These are phyloP conservation scores for Silene uniflora DNA, from an alignment of 148 eudicot species.

Conservation along the genomic window DNA sequence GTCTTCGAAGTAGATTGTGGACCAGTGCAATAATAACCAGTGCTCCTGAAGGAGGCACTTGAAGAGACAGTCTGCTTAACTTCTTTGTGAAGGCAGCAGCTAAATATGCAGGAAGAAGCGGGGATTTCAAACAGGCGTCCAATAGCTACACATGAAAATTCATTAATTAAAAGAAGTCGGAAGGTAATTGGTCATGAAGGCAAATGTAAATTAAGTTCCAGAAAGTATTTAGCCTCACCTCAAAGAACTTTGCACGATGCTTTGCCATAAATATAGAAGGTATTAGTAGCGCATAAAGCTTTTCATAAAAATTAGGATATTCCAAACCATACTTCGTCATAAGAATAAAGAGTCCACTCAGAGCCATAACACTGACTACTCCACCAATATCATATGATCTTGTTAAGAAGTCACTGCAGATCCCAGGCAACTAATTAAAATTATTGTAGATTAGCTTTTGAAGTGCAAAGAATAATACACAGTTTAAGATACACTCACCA, in stretches of 20 bases:
- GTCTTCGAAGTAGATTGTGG: slow-evolving; percentile 82
- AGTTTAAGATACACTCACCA: slow-evolving; percentile 45
- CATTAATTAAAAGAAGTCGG: slow-evolving; percentile 1
- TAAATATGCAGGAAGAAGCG: slow-evolving; percentile 87
- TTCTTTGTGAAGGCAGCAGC: slow-evolving; percentile 94
- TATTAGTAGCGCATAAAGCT: slow-evolving; percentile 77
- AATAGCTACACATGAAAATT: slow-evolving; percentile 52
- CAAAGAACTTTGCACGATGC: slow-evolving; percentile 83
- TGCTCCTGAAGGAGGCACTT: slow-evolving; percentile 82
- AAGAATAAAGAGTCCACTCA: slow-evolving; percentile 74
- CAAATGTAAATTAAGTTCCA: neutral
- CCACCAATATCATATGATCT: slow-evolving; percentile 95
- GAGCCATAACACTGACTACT: slow-evolving; percentile 94
- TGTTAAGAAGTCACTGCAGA: slow-evolving; percentile 96
- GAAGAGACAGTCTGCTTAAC: slow-evolving; percentile 80
- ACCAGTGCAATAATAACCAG: slow-evolving; percentile 69
- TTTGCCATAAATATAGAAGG: slow-evolving; percentile 93
- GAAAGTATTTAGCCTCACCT: slow-evolving; percentile 44
- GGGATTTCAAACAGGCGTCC: slow-evolving; percentile 87
- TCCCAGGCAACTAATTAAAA: slow-evolving; percentile 12
- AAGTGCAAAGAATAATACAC: neutral
- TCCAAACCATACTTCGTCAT: slow-evolving; percentile 85
- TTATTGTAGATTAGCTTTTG: neutral
- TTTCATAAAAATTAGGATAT: slow-evolving; percentile 80
- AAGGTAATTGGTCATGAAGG: neutral